Base-by-base conservation (phyloP, 2,329 filamentous ascomycete species). In the Lecanoromycetidae sp. region DNA sequence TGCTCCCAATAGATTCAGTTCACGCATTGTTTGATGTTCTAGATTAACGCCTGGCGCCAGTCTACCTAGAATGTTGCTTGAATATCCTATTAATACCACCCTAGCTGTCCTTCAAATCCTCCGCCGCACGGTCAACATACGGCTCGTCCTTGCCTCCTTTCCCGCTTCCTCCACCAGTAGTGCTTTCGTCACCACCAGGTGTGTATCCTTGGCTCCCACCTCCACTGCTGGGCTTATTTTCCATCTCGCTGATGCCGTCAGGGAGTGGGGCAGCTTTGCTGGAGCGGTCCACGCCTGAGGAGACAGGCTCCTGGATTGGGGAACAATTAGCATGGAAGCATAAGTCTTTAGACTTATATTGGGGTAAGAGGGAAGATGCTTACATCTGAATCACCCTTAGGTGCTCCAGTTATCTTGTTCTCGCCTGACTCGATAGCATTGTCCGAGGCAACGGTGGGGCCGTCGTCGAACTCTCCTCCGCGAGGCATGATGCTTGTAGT, bases 231-330 rank as follows among this genome's bases (percentile, higher is more conserved):
- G 25, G 17, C 19, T n/a, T 20, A 25, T 50, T 48, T 25, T 50
- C 50, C 51, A 52, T 52, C 26, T 52, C 51, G 12, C 44, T 44
- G 8, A 52, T 37, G 29, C 51, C 51, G 37, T 23, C 29, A 2
- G 51, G 51, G 13, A 52, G 35, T 13, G 51, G 51, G n/a, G 51
- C 48, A 17, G 51, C 48, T 41, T 52, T 52, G 35, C 30, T 20
- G 23, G 51, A 52, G 34, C 51, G 51, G 36, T 52, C 51, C 13
- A 52, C 51, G 29, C 48, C 43, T 23, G 48, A 32, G 17, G 42
- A 46, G 5, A 36, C 37, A 22, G 48, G 48, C 17, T 30, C 43
- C 48, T 50, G 22, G 12, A 32, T 5, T 25, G 15, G 22, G 9
- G 15, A 30, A 4, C 3, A 20, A 10, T 8, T 25, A 7, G 30